A percentile compares a stretch with the other conserved stretches of the same genome.
Evolutionary conservation across 2,329 filamentous ascomycete species (phyloP).

Genomic region (Teratosphaeria epicoccoides): DNA sequence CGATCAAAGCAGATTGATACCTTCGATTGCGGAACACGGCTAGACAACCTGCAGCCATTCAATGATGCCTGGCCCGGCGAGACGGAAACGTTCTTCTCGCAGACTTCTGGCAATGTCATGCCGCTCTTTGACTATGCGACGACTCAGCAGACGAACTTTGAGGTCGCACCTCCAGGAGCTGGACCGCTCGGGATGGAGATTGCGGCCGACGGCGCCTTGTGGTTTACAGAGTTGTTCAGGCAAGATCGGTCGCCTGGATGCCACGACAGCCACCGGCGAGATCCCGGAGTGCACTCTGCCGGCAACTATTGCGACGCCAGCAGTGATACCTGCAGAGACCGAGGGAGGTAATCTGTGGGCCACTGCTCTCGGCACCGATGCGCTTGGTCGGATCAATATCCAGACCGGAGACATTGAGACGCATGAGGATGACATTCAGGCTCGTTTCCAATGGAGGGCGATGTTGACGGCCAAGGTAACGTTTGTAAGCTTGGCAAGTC

Average conservation of each 20-base stretch:
- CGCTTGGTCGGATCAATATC: too few species aligned
- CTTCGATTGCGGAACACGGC: constrained; percentile 10
- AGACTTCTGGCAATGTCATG: constrained; percentile 13
- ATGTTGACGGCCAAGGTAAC: too few species aligned
- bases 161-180: constrained; percentile 12
- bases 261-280: constrained; percentile 4
- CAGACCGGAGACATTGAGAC: too few species aligned
- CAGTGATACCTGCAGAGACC: constrained; percentile 16
- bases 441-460: too few species aligned
- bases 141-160: constrained; percentile 9
- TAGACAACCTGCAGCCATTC: constrained; percentile 15
- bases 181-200: constrained; percentile 13
- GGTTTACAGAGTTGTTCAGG: constrained; percentile 16
- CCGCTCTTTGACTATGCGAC: constrained; percentile 15
- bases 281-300: constrained; percentile 14
- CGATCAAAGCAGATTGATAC: constrained; percentile 8
- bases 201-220: constrained; percentile 11
- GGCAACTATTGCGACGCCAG: constrained; percentile 8
- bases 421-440: too few species aligned
- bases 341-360: constrained; percentile 13
- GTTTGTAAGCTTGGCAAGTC: too few species aligned
- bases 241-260: constrained; percentile 15
- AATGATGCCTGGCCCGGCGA: constrained; percentile 16
- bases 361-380: too few species aligned
- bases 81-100: constrained; percentile 15